Conservation (phyloP, 176 grass and related monocot species). For the Eragrostis curvula region DNA sequence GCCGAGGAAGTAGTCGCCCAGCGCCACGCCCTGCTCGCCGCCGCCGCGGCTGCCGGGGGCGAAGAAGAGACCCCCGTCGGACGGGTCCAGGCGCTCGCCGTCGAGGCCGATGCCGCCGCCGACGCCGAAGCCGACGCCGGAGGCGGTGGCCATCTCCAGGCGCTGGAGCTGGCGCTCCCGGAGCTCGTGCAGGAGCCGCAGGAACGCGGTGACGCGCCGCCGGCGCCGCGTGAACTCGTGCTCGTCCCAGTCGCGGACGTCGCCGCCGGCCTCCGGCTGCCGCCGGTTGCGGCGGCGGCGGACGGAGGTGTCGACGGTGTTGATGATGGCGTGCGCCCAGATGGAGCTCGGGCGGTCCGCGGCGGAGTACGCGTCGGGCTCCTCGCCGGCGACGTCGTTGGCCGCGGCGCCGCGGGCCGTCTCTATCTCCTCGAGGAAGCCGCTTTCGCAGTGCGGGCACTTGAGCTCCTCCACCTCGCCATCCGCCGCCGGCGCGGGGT, state of each 20-base stretch:
- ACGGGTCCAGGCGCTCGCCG: constrained; percentile 19
- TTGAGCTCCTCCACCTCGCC: constrained; percentile 64
- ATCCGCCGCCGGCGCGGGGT: constrained; percentile 51
- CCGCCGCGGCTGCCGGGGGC: constrained; percentile 6
- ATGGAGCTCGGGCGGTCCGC: constrained; percentile 50
- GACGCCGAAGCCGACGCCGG: too few relatives aligned
- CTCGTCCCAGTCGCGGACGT: constrained; percentile 29
- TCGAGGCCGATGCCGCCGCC: constrained; percentile 39
- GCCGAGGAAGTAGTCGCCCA: constrained; percentile 70
- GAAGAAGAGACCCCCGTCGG: constrained; percentile 34
- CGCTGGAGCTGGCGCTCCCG: constrained; percentile 58
- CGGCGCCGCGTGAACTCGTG: constrained; percentile 41
- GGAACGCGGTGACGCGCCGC: constrained; percentile 51
- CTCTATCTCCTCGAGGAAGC: constrained; percentile 89
- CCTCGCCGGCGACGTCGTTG: neutral
- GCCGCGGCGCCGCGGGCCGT: constrained; percentile 30
- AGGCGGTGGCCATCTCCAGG: constrained; percentile 31
- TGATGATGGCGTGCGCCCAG: constrained; percentile 66
- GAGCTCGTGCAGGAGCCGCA: constrained; percentile 56
- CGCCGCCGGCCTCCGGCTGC: constrained; percentile 13
- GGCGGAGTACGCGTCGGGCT: constrained; percentile 10
- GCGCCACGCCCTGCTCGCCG: constrained; percentile 47
- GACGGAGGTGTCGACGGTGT: constrained; percentile 53
- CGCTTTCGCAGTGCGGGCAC: constrained; percentile 72
- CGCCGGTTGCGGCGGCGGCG: constrained; percentile 45